Evolutionary conservation across 352 stramenopile genomes (phyloP).

Genomic region (Phytophthora hibernalis): DNA sequence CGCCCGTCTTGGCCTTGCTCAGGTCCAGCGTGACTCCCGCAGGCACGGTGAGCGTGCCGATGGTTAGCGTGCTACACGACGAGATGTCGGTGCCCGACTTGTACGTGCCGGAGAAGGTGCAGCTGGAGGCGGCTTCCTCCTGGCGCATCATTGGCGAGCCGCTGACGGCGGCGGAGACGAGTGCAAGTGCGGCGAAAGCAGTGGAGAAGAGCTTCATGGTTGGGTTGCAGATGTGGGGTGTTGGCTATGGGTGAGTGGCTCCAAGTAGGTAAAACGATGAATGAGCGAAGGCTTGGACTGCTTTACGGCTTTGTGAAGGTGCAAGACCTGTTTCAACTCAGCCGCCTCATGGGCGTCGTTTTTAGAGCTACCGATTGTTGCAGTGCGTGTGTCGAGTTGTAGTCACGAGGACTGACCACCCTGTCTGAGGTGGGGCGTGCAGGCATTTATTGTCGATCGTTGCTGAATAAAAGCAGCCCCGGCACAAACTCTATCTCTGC

Average conservation of each 20-base stretch:
- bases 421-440: neutral
- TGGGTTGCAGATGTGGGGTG: neutral
- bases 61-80: constrained; percentile 29
- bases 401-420: neutral
- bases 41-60: constrained; percentile 31
- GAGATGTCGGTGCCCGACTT: constrained; percentile 22
- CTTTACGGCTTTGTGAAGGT: neutral
- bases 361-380: neutral
- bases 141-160: constrained; percentile 19
- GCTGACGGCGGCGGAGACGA: constrained; percentile 14
- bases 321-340: no score
- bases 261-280: constrained; percentile 8
- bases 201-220: constrained; percentile 3
- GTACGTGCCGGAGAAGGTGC: constrained; percentile 39
- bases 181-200: constrained; percentile 5
- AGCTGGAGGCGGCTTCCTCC: constrained; percentile 19
- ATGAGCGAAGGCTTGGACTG: neutral
- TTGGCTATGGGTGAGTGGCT: neutral
- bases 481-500: no score
- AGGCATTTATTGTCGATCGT: neutral
- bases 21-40: constrained; percentile 39
- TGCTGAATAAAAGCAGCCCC: no score
- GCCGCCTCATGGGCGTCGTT: neutral
- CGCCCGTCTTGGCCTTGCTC: constrained; percentile 26
- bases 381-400: neutral